Evolutionary conservation across 192 early-diverging fungal species (phyloP), one percentile per base, ranked within the genome.

Genomic region (Fimicolochytrium jonesii): DNA sequence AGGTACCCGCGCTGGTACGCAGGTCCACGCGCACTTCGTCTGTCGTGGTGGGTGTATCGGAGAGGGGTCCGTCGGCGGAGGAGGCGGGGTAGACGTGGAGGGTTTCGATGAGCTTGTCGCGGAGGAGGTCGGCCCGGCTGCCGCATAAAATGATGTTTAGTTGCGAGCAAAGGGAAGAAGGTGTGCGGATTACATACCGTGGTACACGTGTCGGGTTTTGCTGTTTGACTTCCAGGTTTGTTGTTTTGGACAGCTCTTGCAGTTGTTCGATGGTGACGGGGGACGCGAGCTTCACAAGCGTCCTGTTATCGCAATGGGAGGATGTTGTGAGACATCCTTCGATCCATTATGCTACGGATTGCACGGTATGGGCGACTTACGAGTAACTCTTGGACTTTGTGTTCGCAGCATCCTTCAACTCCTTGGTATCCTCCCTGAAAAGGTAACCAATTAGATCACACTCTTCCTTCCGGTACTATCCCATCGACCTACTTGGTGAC

Each of bases 1-100:
- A 92, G 0, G 93, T 89, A 11, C 94, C 94, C 11, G 94, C 93
- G 61, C 86, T 85, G 0, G 94, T 94, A 43, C 82, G 77, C 61
- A 97, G 59, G 44, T 84, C 74, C 0, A 91, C 71, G 1, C 76
- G 75, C 49, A 87, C 51, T 15, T 47, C 46, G 22, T 60, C 56
- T 4, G 37, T 33, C 20, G 17, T 17, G 4, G 56, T 26, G 6
- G 56, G 2, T 7, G 65, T 22, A 28, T 45, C 23, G 11, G n/a
- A 2, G 17, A 22, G 49, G 6, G 4, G 5, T 57, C 30, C 15
- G 18, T 18, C 5, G 6, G 29, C 22, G 13, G 32, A 6, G 13
- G 41, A n/a, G 17, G 54, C 42, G 7, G 67, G 67, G 32, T 56
- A 56, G 7, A 67, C 42, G 23, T 62, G 29, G 11, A 81, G 43